phyloP scores from a whole-genome alignment of 371 early-diverging fungal genomes.

The Actinomortierella wolfii region DNA sequence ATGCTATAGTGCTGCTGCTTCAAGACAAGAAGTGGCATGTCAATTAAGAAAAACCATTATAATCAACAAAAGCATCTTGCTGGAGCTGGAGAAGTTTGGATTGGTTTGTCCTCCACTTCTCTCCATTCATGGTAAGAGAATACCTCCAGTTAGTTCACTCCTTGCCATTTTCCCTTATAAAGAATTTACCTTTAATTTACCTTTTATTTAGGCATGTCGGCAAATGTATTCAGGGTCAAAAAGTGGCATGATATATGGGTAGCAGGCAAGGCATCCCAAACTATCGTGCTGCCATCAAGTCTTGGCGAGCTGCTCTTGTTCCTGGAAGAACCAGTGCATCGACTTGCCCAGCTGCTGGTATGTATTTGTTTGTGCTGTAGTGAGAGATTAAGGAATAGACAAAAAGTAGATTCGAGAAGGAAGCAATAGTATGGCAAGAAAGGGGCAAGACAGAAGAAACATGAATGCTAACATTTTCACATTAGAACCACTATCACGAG shows the following conservation, averaged over 20 bases:
- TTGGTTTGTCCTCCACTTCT: slow-evolving; percentile 13
- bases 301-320: slow-evolving; percentile 4
- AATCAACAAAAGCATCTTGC: slow-evolving; percentile 19
- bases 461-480: background rate
- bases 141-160: no score
- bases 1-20: slow-evolving; percentile 4
- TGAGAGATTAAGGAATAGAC: no score
- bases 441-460: no score
- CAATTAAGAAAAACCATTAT: slow-evolving; percentile 13
- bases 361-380: background rate
- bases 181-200: no score
- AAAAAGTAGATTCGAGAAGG: background rate
- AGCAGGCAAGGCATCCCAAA: slow-evolving; percentile 8
- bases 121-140: slow-evolving; percentile 14
- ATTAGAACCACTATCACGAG: slow-evolving; percentile 10
- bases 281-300: slow-evolving; percentile 6
- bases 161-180: no score
- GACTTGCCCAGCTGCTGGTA: slow-evolving; percentile 7
- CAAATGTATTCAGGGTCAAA: slow-evolving; percentile 4
- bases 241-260: slow-evolving; percentile 15
- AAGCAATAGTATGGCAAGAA: background rate
- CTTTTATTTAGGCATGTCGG: slow-evolving; percentile 5
- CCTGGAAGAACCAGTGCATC: slow-evolving; percentile 1
- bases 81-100: slow-evolving; percentile 15
- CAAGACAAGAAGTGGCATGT: slow-evolving; percentile 4